Evolutionary conservation across 2,329 filamentous ascomycete species (phyloP).

Genomic region (Thelonectria discophora): DNA sequence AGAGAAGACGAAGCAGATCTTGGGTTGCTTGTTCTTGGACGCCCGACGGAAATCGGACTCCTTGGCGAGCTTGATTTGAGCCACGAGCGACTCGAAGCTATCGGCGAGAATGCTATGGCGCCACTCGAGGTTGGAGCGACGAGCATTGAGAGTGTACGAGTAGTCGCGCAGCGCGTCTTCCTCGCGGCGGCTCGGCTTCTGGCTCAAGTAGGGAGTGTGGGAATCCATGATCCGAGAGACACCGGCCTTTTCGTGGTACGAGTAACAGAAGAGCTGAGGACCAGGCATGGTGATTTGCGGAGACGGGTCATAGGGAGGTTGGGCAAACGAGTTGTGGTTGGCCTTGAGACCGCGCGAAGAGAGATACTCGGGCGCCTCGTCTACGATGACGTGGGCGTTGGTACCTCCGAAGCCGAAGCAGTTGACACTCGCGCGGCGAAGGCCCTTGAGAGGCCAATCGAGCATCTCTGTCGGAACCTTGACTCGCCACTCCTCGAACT

Average conservation of each 20-base stretch:
- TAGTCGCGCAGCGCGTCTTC: conserved; percentile 49
- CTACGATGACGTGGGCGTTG: conserved; percentile 62
- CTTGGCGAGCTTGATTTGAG: conserved; percentile 38
- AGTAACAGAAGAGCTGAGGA: conserved; percentile 54
- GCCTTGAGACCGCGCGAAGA: conserved; percentile 45
- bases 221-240: conserved; percentile 49
- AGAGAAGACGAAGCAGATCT: conserved; percentile 54
- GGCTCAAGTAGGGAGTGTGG: conserved; percentile 46
- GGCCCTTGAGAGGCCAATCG: conserved; percentile 55
- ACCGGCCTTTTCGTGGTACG: conserved; percentile 54
- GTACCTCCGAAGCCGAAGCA: conserved; percentile 68
- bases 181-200: neutral
- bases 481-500: conserved; percentile 57
- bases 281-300: conserved; percentile 9
- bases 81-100: conserved; percentile 46
- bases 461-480: conserved; percentile 54
- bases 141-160: conserved; percentile 56
- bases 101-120: conserved; percentile 50
- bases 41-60: conserved; percentile 36
- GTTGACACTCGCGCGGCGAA: conserved; percentile 62
- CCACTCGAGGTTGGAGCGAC: conserved; percentile 57
- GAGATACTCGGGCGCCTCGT: conserved; percentile 56
- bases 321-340: conserved; percentile 47
- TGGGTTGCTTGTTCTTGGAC: conserved; percentile 40
- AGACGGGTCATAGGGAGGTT: neutral